phyloP scores from a whole-genome alignment of 805 yeast genomes.

The Ogataea methylovora region DNA sequence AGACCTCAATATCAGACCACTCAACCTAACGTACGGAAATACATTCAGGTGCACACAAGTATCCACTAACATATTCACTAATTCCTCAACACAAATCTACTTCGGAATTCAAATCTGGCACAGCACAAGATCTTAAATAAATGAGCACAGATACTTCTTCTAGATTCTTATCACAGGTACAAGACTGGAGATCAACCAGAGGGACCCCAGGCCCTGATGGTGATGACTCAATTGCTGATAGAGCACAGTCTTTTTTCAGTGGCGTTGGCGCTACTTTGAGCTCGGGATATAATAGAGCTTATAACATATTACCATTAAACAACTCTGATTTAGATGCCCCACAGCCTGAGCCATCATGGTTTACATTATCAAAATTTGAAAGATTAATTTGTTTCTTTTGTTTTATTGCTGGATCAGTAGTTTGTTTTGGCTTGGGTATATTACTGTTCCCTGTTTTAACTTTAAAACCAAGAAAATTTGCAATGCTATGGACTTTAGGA shows the following conservation, averaged over 20 bases:
- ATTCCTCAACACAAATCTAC: too few species aligned
- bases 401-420: conserved; percentile 68
- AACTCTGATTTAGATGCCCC: conserved; percentile 38
- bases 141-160: conserved; percentile 7
- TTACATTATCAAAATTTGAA: conserved; percentile 68
- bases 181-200: conserved; percentile 5
- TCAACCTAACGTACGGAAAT: too few species aligned
- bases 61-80: conserved; percentile 20
- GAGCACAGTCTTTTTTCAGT: conserved; percentile 13
- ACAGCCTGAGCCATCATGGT: conserved; percentile 70
- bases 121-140: conserved; percentile 4
- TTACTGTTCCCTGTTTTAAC: conserved; percentile 86
- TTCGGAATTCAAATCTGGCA: too few species aligned
- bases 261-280: conserved; percentile 15
- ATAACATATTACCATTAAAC: conserved; percentile 57
- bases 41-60: conserved; percentile 17
- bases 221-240: conserved; percentile 8
- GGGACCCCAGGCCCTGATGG: conserved; percentile 6
- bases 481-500: conserved; percentile 86
- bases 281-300: conserved; percentile 42
- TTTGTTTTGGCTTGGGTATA: conserved; percentile 77
- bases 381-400: conserved; percentile 69
- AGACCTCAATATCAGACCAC: too few species aligned
- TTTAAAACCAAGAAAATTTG: conserved; percentile 85
- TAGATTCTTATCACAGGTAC: conserved; percentile 5